These are phyloP conservation scores for Prunus persica DNA, from an alignment of 306 rosid species.

Conservation along the genomic window DNA sequence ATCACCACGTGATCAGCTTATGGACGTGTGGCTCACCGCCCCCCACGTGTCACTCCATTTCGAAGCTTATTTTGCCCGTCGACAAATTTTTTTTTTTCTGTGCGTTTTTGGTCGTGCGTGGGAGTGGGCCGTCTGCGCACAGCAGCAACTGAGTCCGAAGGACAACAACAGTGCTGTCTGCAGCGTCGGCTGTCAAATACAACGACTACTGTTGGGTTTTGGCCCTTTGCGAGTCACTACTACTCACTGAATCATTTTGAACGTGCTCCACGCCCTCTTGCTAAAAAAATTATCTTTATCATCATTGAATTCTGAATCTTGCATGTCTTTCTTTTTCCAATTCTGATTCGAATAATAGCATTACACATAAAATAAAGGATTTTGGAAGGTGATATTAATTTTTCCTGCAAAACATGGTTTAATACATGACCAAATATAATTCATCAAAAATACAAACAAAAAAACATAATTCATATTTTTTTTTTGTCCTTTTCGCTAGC, in stretches of 20 bases:
- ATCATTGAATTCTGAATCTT: neutral
- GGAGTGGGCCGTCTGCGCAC: no score
- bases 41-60: slow-evolving; percentile 33
- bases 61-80: no score
- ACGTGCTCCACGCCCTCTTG: neutral
- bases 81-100: neutral
- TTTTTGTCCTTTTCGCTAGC: no score
- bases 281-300: neutral
- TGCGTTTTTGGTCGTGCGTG: neutral
- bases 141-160: neutral
- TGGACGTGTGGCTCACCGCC: slow-evolving; percentile 1
- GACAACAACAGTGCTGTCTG: neutral
- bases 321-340: no score
- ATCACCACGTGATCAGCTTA: neutral
- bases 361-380: no score
- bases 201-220: neutral
- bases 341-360: no score
- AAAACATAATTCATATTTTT: no score
- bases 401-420: no score
- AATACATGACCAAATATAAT: no score
- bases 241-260: neutral
- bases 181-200: neutral
- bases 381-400: no score
- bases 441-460: no score
- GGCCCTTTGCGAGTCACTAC: neutral